phyloP scores from a whole-genome alignment of 768 basidiomycete genomes.

The Russula griseocarnosa region DNA sequence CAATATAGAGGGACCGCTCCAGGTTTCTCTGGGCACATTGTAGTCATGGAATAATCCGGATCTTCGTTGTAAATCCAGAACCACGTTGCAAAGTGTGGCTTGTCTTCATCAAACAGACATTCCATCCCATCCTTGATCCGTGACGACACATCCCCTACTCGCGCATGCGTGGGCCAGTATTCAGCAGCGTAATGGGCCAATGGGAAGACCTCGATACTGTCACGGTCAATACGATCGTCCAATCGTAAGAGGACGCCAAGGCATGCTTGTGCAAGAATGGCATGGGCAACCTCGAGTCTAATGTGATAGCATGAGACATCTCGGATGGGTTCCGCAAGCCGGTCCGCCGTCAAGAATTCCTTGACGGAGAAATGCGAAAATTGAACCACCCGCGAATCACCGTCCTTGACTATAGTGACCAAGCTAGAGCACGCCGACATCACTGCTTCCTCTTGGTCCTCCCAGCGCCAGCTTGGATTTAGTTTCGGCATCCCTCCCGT shows the following conservation, averaged over 20 bases:
- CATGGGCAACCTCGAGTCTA: background rate
- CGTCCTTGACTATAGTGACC: background rate
- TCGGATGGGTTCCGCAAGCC: background rate
- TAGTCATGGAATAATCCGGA: too few species aligned
- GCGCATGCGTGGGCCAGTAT: background rate
- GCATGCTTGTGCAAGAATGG: constrained; percentile 2
- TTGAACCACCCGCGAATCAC: background rate
- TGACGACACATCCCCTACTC: background rate
- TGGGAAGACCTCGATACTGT: background rate
- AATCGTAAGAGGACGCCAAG: background rate
- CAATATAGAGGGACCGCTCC: background rate
- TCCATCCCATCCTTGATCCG: constrained; percentile 1
- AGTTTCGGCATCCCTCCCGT: background rate
- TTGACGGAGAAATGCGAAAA: constrained; percentile 8
- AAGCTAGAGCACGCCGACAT: constrained; percentile 8
- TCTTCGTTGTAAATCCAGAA: constrained; percentile 1
- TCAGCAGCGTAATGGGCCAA: background rate
- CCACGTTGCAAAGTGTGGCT: background rate
- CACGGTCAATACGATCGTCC: background rate
- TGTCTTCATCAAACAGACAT: background rate
- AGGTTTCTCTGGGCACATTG: background rate
- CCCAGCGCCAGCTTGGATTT: background rate
- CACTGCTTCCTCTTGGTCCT: background rate
- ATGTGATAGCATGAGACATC: background rate
- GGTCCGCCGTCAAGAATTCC: background rate